Conservation (phyloP, 768 basidiomycete species). For the Xanthoconium stramineum region DNA sequence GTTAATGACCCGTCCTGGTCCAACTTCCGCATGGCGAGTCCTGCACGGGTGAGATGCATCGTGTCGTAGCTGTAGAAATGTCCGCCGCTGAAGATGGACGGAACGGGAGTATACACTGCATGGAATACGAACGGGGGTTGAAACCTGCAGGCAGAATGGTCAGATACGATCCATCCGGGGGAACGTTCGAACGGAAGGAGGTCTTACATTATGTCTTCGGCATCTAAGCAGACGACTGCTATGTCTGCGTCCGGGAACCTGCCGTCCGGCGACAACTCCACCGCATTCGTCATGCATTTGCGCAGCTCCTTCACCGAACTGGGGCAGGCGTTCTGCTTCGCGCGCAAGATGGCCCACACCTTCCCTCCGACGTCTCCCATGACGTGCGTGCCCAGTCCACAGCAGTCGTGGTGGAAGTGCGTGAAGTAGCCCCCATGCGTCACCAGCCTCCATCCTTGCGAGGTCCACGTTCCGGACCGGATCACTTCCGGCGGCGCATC, state of each 20-base stretch:
- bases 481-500: not conserved
- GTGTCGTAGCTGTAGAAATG: conserved; percentile 5
- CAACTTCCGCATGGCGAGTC: not conserved
- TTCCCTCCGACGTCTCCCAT: not conserved
- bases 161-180: not conserved
- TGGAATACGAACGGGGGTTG: not conserved
- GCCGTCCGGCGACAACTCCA: not conserved
- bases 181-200: not conserved
- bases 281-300: too few relatives aligned
- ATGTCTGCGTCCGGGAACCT: not conserved
- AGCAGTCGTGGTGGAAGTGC: not conserved
- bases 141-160: not conserved
- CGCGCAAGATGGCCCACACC: not conserved
- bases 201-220: not conserved
- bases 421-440: not conserved
- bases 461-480: not conserved
- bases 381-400: not conserved
- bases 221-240: not conserved
- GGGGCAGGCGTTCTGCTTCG: not conserved
- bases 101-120: not conserved
- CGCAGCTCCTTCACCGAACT: not conserved
- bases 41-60: conserved; percentile 1
- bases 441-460: not conserved
- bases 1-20: not conserved
- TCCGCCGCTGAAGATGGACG: not conserved